Conservation (phyloP, 768 basidiomycete genomes). For the Boletellus ananiceps region DNA sequence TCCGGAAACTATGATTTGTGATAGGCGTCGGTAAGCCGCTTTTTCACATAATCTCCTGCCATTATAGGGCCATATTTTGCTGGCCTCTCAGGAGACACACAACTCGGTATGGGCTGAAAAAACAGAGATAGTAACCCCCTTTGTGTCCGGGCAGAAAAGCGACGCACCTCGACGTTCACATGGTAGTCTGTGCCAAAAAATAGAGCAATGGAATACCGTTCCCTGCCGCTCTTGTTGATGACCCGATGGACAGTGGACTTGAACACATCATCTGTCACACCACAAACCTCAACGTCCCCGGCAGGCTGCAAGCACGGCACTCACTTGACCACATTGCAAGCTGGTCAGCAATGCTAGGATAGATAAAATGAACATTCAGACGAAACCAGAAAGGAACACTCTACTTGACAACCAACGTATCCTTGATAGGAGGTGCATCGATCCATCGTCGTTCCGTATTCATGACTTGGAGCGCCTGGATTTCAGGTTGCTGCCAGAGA, state of each 20-base stretch:
- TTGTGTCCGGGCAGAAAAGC: background rate
- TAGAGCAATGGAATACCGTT: constrained; percentile 80
- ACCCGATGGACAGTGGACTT: constrained; percentile 88
- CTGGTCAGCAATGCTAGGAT: constrained; percentile 74
- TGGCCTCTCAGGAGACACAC: constrained; percentile 50
- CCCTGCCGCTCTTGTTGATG: constrained; percentile 64
- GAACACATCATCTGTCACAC: constrained; percentile 71
- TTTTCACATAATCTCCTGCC: constrained; percentile 82
- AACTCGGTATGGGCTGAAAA: constrained; percentile 41
- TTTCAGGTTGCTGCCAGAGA: constrained; percentile 71
- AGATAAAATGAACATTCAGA: constrained; percentile 23
- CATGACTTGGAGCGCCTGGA: constrained; percentile 76
- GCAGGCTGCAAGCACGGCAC: constrained; percentile 13
- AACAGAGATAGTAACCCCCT: background rate
- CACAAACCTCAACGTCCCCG: background rate
- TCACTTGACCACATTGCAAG: constrained; percentile 86
- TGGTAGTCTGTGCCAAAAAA: constrained; percentile 92
- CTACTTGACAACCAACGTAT: constrained; percentile 84
- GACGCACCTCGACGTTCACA: constrained; percentile 65
- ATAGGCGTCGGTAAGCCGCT: constrained; percentile 52
- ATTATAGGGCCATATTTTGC: constrained; percentile 65
- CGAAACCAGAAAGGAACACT: constrained; percentile 7
- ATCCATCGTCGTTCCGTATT: constrained; percentile 80
- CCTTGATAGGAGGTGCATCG: constrained; percentile 69
- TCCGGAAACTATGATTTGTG: constrained; percentile 3